Conservation (phyloP, 306 rosid genomes). For the Pterocarpus santalinus region DNA sequence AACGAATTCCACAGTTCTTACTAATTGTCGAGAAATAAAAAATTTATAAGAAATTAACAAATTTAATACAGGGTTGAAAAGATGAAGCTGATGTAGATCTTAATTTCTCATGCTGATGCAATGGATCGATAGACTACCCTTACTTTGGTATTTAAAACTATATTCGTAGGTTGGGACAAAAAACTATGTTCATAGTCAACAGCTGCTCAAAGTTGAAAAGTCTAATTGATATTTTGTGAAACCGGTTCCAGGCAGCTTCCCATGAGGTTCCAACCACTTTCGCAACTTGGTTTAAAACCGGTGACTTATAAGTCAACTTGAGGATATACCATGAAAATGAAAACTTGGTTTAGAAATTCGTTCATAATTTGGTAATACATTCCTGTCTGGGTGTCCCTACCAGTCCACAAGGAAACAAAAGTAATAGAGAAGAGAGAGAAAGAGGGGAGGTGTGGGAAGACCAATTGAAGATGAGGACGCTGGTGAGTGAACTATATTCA, state of each 20-base stretch:
- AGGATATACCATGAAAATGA: slow-evolving; percentile 11
- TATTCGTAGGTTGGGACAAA: neutral
- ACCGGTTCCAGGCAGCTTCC: neutral
- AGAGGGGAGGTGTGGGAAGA: neutral
- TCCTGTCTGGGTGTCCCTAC: slow-evolving; percentile 10
- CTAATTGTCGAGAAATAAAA: neutral
- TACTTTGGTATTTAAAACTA: slow-evolving; percentile 9
- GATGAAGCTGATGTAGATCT: slow-evolving; percentile 7
- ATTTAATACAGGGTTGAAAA: neutral
- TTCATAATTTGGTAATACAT: neutral
- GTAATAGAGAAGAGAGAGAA: neutral
- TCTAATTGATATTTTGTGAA: neutral
- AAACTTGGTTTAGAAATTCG: neutral
- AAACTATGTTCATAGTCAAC: slow-evolving; percentile 28
- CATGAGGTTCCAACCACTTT: slow-evolving; percentile 8
- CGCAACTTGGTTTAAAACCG: neutral
- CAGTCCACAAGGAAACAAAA: neutral
- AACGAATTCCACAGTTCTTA: neutral
- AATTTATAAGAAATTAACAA: slow-evolving; percentile 22
- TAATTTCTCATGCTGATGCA: slow-evolving; percentile 27
- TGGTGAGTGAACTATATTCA: neutral
- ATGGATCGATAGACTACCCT: slow-evolving; percentile 24
- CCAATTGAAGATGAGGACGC: neutral
- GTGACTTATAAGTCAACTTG: slow-evolving; percentile 20
- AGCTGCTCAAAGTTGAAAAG: slow-evolving; percentile 41